These are phyloP conservation scores for Chlamydomonas sp. DNA, from an alignment of 139 green algal species.

Conservation along the genomic window DNA sequence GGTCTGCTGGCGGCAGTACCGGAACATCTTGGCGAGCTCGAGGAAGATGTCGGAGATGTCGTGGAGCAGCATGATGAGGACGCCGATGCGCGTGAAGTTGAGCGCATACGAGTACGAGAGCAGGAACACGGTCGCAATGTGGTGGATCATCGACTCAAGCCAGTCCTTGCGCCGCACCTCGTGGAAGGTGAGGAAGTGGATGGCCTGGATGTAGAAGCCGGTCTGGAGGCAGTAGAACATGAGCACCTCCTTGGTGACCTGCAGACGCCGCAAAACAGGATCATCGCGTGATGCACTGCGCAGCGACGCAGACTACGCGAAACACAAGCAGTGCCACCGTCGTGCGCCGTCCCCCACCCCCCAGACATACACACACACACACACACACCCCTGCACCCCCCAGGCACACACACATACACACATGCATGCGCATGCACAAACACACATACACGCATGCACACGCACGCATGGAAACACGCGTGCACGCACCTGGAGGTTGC, in stretches of 20 bases:
- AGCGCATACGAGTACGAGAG: slow-evolving; percentile 38
- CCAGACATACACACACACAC: neutral
- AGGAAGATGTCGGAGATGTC: slow-evolving; percentile 85
- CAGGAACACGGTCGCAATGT: slow-evolving; percentile 62
- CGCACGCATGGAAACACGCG: too few relatives aligned
- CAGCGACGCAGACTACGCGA: neutral
- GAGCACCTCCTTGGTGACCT: slow-evolving; percentile 48
- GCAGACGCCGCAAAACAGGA: neutral
- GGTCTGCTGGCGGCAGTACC: slow-evolving; percentile 12
- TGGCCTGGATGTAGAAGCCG: slow-evolving; percentile 68
- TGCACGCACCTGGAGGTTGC: slow-evolving; percentile 39
- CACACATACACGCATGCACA: slow-evolving; percentile 11
- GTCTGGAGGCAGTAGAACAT: slow-evolving; percentile 73
- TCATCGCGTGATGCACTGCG: neutral
- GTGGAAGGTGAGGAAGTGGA: slow-evolving; percentile 43
- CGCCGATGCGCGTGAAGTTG: slow-evolving; percentile 69
- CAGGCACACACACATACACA: neutral
- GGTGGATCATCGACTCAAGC: slow-evolving; percentile 68
- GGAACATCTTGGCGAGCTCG: slow-evolving; percentile 33
- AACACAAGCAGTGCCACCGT: neutral
- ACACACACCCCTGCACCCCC: neutral
- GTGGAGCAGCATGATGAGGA: slow-evolving; percentile 75
- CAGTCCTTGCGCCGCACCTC: slow-evolving; percentile 74
- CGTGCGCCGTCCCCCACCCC: neutral
- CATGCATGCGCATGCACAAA: neutral